These are phyloP conservation scores for Pelargonium citronellum DNA, from an alignment of 441 rosid species.

Conservation along the genomic window DNA sequence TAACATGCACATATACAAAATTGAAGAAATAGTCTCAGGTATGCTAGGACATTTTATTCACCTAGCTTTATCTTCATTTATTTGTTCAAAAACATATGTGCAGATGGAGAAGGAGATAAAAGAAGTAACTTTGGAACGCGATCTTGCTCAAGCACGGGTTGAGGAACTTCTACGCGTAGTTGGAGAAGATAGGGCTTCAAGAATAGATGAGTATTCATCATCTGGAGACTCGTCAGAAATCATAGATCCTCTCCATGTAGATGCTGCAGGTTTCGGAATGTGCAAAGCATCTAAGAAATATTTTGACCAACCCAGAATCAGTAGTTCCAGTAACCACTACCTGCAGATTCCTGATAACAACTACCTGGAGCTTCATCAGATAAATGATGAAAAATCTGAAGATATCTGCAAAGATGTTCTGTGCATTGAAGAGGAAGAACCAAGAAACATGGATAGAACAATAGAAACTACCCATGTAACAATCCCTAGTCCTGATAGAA, in stretches of 20 bases:
- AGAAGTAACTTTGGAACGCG: slow-evolving; percentile 50
- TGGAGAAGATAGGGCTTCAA: slow-evolving; percentile 38
- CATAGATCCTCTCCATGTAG: slow-evolving; percentile 5
- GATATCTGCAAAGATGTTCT: slow-evolving; percentile 5
- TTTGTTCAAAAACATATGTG: slow-evolving; percentile 1
- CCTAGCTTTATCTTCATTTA: not conserved
- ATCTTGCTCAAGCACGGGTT: slow-evolving; percentile 51
- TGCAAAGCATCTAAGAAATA: not conserved
- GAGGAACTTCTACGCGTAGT: slow-evolving; percentile 45
- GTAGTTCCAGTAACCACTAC: not conserved
- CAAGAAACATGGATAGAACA: not conserved
- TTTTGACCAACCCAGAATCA: not conserved
- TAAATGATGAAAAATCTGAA: not conserved
- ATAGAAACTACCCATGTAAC: not conserved
- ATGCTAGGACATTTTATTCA: not conserved
- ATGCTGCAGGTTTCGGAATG: slow-evolving; percentile 6
- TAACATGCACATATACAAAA: not conserved
- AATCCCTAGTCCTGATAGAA: slow-evolving; percentile 1
- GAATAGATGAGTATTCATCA: slow-evolving; percentile 12
- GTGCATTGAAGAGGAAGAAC: slow-evolving; percentile 2
- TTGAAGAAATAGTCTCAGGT: not conserved
- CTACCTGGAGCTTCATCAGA: slow-evolving; percentile 1
- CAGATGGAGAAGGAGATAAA: slow-evolving; percentile 69
- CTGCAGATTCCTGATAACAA: slow-evolving; percentile 1
- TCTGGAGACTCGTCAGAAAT: slow-evolving; percentile 7